Evolutionary conservation across 2,329 filamentous ascomycete genomes (phyloP).

Genomic region (Tolypocladium inflatum): DNA sequence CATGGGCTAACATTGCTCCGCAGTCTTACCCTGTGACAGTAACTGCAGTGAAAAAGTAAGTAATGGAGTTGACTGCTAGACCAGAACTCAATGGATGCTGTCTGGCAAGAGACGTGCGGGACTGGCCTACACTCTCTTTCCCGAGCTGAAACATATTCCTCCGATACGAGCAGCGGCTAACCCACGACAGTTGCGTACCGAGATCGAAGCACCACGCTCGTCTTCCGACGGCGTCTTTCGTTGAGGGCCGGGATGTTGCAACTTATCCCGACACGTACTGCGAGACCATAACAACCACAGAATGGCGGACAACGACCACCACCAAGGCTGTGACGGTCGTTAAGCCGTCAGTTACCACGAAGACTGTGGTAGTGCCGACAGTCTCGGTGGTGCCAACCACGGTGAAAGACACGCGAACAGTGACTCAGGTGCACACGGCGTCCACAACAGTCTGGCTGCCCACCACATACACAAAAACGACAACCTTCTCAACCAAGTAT

Average conservation of each 20-base stretch:
- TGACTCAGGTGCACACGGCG: constrained; percentile 2
- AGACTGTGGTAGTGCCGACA: constrained; percentile 5
- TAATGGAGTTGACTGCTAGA: background rate
- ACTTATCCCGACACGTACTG: background rate
- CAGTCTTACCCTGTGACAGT: constrained; percentile 14
- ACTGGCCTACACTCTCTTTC: background rate
- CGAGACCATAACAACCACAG: constrained; percentile 10
- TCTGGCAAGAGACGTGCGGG: background rate
- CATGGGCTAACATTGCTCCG: background rate
- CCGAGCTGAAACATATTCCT: background rate
- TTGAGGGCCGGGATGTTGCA: background rate
- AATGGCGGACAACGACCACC: constrained; percentile 11
- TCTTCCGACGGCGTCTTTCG: too few relatives aligned
- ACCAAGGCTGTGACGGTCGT: constrained; percentile 7
- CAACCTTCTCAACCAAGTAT: constrained; percentile 4
- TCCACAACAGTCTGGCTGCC: constrained; percentile 8
- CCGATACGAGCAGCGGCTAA: background rate
- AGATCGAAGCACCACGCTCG: background rate
- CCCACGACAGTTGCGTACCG: constrained; percentile 2
- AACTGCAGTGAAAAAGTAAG: constrained; percentile 8
- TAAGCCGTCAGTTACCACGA: constrained; percentile 4
- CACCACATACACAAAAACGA: constrained; percentile 7
- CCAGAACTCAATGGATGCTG: too few relatives aligned
- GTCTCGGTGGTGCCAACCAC: constrained; percentile 6
- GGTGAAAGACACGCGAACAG: constrained; percentile 1